These are phyloP conservation scores for Naematelia aurantialba DNA, from an alignment of 768 basidiomycete genomes.

Conservation along the genomic window DNA sequence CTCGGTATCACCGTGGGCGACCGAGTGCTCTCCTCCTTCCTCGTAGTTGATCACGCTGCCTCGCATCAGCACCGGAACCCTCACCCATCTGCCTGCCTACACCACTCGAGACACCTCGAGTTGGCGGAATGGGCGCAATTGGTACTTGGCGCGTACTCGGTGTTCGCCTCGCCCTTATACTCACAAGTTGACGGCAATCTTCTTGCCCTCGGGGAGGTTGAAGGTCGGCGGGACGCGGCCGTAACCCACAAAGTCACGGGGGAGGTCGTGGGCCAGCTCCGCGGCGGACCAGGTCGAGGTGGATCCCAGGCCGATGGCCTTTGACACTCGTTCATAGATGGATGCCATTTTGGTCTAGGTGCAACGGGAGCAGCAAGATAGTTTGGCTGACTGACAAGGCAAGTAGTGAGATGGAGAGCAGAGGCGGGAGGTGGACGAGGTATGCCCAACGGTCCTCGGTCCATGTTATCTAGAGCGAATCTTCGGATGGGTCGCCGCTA, in stretches of 20 bases:
- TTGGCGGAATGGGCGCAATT: too few species aligned
- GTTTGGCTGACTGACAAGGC: neutral
- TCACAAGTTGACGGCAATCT: constrained; percentile 16
- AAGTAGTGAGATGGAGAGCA: neutral
- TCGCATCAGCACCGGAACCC: neutral
- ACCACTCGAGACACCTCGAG: too few species aligned
- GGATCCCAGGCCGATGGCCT: neutral
- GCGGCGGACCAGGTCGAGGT: constrained; percentile 8
- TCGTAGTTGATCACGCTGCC: constrained; percentile 18
- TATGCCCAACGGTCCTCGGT: neutral
- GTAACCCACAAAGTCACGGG: constrained; percentile 15
- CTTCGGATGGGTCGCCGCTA: neutral
- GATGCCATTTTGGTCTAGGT: neutral
- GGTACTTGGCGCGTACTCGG: too few species aligned
- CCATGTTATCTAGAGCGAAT: neutral
- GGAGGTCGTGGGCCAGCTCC: constrained; percentile 4
- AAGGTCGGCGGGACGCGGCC: constrained; percentile 13
- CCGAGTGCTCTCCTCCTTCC: constrained; percentile 15
- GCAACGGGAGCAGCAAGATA: too few species aligned
- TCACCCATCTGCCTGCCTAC: neutral
- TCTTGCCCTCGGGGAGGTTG: constrained; percentile 16
- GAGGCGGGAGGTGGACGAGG: neutral
- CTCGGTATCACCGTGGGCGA: constrained; percentile 10
- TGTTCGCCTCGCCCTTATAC: too few species aligned
- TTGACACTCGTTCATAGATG: neutral